phyloP scores from a whole-genome alignment of 495 filamentous ascomycete genomes.

The Penicillium daleae region DNA sequence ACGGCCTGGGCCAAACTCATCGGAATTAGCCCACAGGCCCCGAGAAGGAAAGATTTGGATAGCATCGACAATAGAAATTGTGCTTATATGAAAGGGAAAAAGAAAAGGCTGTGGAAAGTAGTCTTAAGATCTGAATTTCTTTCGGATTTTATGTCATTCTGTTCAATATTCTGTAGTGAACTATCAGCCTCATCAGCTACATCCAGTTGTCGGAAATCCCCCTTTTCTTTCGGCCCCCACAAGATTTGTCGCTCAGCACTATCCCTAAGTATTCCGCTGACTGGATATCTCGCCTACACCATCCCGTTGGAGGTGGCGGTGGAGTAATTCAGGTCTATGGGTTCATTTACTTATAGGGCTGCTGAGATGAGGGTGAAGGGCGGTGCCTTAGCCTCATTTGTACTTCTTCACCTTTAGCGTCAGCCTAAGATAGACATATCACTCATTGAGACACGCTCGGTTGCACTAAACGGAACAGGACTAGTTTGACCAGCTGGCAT shows the following conservation, averaged over 20 bases:
- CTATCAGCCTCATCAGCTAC: neutral
- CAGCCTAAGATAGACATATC: neutral
- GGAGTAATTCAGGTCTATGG: neutral
- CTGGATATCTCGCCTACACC: neutral
- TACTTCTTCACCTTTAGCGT: neutral
- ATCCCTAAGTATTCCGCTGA: neutral
- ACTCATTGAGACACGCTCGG: constrained; percentile 1
- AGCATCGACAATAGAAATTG: neutral
- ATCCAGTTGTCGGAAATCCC: neutral
- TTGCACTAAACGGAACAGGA: constrained; percentile 8
- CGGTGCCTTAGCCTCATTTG: neutral
- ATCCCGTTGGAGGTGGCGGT: neutral
- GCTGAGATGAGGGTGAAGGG: neutral
- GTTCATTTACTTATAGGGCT: neutral
- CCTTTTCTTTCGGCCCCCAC: neutral
- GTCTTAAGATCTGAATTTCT: neutral
- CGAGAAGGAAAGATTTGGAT: neutral
- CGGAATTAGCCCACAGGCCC: neutral
- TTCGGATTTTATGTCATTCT: neutral
- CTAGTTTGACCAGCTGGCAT: constrained; percentile 1
- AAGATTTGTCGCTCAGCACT: neutral
- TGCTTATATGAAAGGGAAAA: neutral
- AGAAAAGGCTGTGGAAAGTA: neutral
- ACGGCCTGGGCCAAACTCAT: neutral
- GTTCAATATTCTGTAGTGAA: neutral